phyloP scores from a whole-genome alignment of 2,329 filamentous ascomycete genomes.

The Paecilomyces niveus region DNA sequence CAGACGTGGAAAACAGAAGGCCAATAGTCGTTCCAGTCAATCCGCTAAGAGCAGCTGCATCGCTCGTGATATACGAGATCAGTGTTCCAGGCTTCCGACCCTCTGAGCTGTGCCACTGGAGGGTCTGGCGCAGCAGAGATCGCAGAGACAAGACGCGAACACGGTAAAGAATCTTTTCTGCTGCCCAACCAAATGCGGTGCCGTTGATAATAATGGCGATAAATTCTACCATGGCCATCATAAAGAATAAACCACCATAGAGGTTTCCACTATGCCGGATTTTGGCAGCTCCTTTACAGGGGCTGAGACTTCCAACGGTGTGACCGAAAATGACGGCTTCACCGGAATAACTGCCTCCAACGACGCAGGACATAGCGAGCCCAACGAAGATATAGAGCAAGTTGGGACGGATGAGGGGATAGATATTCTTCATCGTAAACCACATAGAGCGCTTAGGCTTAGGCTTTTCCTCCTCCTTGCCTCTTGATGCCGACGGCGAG shows the following conservation, averaged over 20 bases:
- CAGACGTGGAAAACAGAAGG: conserved; percentile 55
- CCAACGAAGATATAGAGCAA: conserved; percentile 35
- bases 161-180: conserved; percentile 54
- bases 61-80: conserved; percentile 57
- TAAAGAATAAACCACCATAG: conserved; percentile 48
- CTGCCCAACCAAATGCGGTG: conserved; percentile 46
- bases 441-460: conserved; percentile 11
- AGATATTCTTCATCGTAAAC: conserved; percentile 23
- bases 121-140: conserved; percentile 53
- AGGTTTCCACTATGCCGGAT: conserved; percentile 43
- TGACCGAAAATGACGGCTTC: conserved; percentile 50
- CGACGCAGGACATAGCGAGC: conserved; percentile 41
- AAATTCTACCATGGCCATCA: conserved; percentile 48
- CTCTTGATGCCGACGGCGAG: background rate
- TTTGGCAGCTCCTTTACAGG: conserved; percentile 38
- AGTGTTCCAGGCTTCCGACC: conserved; percentile 52
- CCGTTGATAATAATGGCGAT: conserved; percentile 52
- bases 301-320: conserved; percentile 45
- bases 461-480: conserved; percentile 1
- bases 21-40: conserved; percentile 62
- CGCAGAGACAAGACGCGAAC: conserved; percentile 54
- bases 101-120: conserved; percentile 60
- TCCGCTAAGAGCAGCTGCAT: conserved; percentile 55
- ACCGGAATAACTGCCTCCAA: conserved; percentile 48
- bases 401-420: conserved; percentile 36